Conservation (phyloP, 352 stramenopile species). For the Pythium vanterpoolii region DNA sequence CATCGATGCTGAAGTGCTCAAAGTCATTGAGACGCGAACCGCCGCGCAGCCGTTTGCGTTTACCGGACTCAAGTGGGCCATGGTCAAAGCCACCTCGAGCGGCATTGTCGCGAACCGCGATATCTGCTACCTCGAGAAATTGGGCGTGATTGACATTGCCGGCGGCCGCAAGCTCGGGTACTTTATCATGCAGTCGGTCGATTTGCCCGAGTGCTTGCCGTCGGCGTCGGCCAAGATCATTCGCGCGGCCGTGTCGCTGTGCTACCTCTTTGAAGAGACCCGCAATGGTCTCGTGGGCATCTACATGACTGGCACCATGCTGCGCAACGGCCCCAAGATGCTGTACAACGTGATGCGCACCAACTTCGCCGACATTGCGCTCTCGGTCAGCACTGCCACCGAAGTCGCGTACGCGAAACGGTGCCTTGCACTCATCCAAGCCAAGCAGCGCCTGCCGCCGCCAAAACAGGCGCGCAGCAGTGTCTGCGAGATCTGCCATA, state of each 20-base stretch:
- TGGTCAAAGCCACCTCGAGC: slow-evolving; percentile 8
- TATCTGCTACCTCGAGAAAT: slow-evolving; percentile 23
- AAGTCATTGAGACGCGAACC: slow-evolving; percentile 18
- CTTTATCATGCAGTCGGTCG: slow-evolving; percentile 23
- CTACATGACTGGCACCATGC: slow-evolving; percentile 24
- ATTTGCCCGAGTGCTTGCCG: slow-evolving; percentile 20
- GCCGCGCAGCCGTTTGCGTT: slow-evolving; percentile 10
- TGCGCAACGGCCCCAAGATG: slow-evolving; percentile 1
- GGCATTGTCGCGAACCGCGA: slow-evolving; percentile 22
- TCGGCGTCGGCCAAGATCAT: neutral
- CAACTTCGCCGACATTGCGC: slow-evolving; percentile 20
- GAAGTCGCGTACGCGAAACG: slow-evolving; percentile 14
- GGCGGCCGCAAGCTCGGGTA: slow-evolving; percentile 21
- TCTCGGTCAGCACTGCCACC: slow-evolving; percentile 4
- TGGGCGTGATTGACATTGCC: slow-evolving; percentile 13
- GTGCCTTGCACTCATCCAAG: slow-evolving; percentile 3
- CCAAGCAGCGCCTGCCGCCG: neutral
- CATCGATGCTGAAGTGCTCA: slow-evolving; percentile 19
- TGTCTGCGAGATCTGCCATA: slow-evolving; percentile 16
- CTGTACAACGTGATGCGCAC: slow-evolving; percentile 7
- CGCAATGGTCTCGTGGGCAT: slow-evolving; percentile 17
- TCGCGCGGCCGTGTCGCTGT: slow-evolving; percentile 12
- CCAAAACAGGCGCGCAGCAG: neutral
- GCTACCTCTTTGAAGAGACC: slow-evolving; percentile 28
- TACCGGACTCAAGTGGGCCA: slow-evolving; percentile 24